Conservation (phyloP, 495 filamentous ascomycete species). For the Baudoinia panamericana region DNA sequence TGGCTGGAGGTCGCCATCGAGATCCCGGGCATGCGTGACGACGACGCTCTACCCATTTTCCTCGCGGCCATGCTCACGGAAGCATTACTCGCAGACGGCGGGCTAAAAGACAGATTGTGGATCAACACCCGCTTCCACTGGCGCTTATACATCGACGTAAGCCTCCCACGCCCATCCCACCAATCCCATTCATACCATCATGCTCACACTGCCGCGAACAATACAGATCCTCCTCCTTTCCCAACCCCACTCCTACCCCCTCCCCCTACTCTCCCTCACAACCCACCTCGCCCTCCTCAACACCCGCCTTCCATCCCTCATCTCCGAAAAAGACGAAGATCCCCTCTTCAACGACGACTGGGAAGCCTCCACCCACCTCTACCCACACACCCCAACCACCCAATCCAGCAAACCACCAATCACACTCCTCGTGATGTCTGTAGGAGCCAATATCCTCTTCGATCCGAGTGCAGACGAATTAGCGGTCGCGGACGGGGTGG, state of each 20-base stretch:
- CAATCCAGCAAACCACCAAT: slow-evolving; percentile 50
- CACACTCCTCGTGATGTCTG: slow-evolving; percentile 75
- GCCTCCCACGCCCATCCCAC: slow-evolving; percentile 25
- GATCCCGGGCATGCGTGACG: slow-evolving; percentile 76
- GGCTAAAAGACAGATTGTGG: slow-evolving; percentile 54
- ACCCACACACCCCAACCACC: slow-evolving; percentile 36
- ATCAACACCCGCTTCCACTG: slow-evolving; percentile 90
- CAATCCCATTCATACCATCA: too few species aligned
- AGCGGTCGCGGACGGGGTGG: slow-evolving; percentile 73
- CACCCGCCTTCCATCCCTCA: slow-evolving; percentile 68
- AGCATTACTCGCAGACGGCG: slow-evolving; percentile 63
- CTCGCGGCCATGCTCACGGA: slow-evolving; percentile 78
- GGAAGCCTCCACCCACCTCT: slow-evolving; percentile 66
- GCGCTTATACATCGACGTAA: slow-evolving; percentile 88
- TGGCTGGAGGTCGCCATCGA: slow-evolving; percentile 81
- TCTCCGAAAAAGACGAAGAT: slow-evolving; percentile 81
- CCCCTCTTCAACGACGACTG: slow-evolving; percentile 98
- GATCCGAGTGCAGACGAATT: slow-evolving; percentile 85
- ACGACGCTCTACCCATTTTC: slow-evolving; percentile 82
- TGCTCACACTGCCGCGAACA: slow-evolving; percentile 8
- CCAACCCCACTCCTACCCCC: slow-evolving; percentile 77
- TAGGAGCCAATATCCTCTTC: slow-evolving; percentile 82
- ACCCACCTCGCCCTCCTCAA: slow-evolving; percentile 90
- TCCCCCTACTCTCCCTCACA: slow-evolving; percentile 82
- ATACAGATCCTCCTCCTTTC: slow-evolving; percentile 81